A percentile compares a stretch with the other conserved stretches of the same genome.
These are phyloP conservation scores for Lolium rigidum DNA, from an alignment of 176 grass and related monocot genomes.

Conservation along the genomic window DNA sequence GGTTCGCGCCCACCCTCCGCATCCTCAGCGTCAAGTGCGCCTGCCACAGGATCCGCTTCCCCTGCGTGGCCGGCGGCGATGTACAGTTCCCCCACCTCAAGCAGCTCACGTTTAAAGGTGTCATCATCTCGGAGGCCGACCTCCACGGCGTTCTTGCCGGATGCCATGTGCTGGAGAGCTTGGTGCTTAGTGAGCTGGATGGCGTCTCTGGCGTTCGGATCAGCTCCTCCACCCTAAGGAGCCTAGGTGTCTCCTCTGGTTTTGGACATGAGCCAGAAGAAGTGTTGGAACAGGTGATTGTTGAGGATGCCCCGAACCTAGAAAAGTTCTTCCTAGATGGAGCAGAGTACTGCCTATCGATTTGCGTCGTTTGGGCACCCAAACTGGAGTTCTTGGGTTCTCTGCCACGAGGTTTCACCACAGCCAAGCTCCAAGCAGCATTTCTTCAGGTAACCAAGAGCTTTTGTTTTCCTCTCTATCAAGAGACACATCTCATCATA, in stretches of 20 bases:
- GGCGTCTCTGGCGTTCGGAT: not conserved
- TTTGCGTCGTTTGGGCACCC: too few relatives aligned
- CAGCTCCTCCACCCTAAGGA: not conserved
- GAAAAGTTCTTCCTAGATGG: too few relatives aligned
- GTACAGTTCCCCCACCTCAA: not conserved
- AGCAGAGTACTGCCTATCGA: too few relatives aligned
- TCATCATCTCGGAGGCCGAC: not conserved
- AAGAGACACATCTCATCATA: too few relatives aligned
- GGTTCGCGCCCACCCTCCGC: not conserved
- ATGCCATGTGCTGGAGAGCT: not conserved
- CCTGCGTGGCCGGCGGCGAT: not conserved
- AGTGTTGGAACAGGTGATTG: not conserved
- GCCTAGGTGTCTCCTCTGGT: not conserved
- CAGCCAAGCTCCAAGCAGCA: too few relatives aligned
- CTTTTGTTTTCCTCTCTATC: too few relatives aligned
- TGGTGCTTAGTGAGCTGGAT: not conserved
- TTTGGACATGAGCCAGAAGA: not conserved
- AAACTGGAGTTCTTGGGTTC: too few relatives aligned
- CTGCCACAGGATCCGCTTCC: not conserved
- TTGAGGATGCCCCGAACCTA: constrained; percentile 21
- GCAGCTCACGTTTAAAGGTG: not conserved
- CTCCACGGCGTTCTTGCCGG: not conserved
- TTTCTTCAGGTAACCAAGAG: too few relatives aligned
- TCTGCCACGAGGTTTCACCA: too few relatives aligned
- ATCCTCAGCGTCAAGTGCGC: not conserved